phyloP scores from a whole-genome alignment of 768 basidiomycete genomes.

The Ephemerocybe angulata region DNA sequence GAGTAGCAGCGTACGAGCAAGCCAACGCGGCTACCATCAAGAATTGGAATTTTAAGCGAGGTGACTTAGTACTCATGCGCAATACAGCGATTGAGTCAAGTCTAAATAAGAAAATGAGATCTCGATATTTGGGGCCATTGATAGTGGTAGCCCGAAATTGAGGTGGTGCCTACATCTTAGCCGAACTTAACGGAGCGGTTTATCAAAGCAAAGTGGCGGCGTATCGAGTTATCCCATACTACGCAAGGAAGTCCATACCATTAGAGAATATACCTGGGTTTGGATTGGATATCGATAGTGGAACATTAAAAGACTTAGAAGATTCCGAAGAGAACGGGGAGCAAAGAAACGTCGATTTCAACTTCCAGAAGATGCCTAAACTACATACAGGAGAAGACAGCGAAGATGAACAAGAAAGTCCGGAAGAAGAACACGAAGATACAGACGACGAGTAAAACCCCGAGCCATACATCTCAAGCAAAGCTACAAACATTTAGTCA shows the following conservation, averaged over 20 bases:
- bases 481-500: too few relatives aligned
- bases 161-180: constrained; percentile 29
- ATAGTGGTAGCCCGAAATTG: constrained; percentile 25
- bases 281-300: too few relatives aligned
- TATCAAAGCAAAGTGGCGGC: constrained; percentile 14
- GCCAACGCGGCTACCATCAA: neutral
- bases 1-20: constrained; percentile 22
- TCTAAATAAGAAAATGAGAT: constrained; percentile 27
- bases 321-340: too few relatives aligned
- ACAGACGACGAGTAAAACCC: too few relatives aligned
- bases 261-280: too few relatives aligned
- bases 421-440: too few relatives aligned
- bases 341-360: too few relatives aligned
- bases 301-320: too few relatives aligned
- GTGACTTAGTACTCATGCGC: constrained; percentile 30
- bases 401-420: too few relatives aligned
- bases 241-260: constrained; percentile 2
- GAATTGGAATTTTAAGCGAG: constrained; percentile 23
- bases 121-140: constrained; percentile 35
- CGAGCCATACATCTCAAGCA: too few relatives aligned
- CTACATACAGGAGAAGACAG: too few relatives aligned
- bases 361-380: too few relatives aligned
- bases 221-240: constrained; percentile 20
- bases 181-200: constrained; percentile 27
- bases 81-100: constrained; percentile 31